These are phyloP conservation scores for Pseudonitzschia multiseries DNA, from an alignment of 108 stramenopile genomes.

Conservation along the genomic window DNA sequence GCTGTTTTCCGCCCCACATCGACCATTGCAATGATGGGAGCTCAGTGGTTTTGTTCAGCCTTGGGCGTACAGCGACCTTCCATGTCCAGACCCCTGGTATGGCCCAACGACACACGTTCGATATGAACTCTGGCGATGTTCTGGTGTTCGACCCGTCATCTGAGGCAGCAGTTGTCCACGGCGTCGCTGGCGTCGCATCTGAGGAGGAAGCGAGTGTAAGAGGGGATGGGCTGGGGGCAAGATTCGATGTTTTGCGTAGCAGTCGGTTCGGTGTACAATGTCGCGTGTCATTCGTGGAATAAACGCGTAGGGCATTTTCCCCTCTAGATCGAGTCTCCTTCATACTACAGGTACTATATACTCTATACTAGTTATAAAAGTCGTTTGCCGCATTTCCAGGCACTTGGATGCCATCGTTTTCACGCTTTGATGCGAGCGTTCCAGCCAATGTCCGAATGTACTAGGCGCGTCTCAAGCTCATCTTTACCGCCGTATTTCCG, in stretches of 20 bases:
- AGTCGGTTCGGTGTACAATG: not conserved
- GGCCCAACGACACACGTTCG: not conserved
- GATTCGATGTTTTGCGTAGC: not conserved
- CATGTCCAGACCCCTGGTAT: not conserved
- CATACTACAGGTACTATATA: not conserved
- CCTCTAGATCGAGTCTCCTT: not conserved
- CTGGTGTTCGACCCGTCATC: conserved; percentile 3
- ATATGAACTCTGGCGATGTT: not conserved
- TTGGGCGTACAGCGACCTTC: not conserved
- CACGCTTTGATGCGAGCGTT: too few species aligned
- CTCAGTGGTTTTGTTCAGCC: conserved; percentile 1
- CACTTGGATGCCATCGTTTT: too few species aligned
- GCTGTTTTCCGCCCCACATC: conserved; percentile 3
- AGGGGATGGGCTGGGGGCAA: not conserved
- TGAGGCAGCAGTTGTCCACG: not conserved
- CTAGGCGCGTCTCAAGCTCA: too few species aligned
- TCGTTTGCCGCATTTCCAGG: too few species aligned
- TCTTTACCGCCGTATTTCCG: too few species aligned
- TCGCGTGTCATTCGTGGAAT: not conserved
- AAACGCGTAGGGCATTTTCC: not conserved
- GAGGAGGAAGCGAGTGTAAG: not conserved
- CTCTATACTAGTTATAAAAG: too few species aligned
- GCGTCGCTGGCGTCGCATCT: not conserved
- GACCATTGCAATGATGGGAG: conserved; percentile 3
- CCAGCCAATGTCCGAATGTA: too few species aligned